phyloP scores from a whole-genome alignment of 2,329 filamentous ascomycete species.

The Fusarium protoensiforme region DNA sequence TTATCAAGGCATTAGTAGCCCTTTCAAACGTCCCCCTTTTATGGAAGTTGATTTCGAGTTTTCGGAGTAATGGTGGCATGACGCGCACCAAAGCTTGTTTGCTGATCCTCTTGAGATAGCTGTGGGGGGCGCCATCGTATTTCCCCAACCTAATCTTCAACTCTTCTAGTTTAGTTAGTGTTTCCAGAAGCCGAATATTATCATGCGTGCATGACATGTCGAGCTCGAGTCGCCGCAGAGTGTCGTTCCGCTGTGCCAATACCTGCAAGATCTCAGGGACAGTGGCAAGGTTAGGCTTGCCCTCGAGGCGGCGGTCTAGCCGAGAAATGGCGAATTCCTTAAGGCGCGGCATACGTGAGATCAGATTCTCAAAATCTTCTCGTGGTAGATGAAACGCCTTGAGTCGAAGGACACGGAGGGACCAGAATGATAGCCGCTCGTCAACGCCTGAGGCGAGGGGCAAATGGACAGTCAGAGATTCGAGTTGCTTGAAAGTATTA shows the following conservation, averaged over 20 bases:
- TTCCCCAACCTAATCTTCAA: not conserved
- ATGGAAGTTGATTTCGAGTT: not conserved
- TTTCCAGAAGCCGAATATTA: not conserved
- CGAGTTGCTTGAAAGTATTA: not conserved
- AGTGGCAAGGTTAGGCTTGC: not conserved
- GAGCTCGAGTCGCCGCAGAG: not conserved
- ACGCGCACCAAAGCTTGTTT: not conserved
- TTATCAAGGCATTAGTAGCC: not conserved
- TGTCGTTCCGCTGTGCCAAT: not conserved
- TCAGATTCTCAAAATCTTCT: not conserved
- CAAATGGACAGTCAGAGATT: not conserved
- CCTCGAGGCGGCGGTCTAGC: rapidly evolving
- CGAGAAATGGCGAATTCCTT: not conserved
- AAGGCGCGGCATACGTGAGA: not conserved
- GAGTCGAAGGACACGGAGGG: not conserved
- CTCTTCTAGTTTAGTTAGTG: not conserved
- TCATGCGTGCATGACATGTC: not conserved
- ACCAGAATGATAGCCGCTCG: not conserved
- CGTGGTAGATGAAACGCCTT: not conserved
- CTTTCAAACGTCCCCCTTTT: not conserved
- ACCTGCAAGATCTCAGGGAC: not conserved
- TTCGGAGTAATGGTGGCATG: not conserved
- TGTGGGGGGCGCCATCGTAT: not conserved
- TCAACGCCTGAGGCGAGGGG: not conserved
- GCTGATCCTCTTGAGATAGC: not conserved